These are phyloP conservation scores for Solanum chacoense DNA, from an alignment of 305 asterid species.

Conservation along the genomic window DNA sequence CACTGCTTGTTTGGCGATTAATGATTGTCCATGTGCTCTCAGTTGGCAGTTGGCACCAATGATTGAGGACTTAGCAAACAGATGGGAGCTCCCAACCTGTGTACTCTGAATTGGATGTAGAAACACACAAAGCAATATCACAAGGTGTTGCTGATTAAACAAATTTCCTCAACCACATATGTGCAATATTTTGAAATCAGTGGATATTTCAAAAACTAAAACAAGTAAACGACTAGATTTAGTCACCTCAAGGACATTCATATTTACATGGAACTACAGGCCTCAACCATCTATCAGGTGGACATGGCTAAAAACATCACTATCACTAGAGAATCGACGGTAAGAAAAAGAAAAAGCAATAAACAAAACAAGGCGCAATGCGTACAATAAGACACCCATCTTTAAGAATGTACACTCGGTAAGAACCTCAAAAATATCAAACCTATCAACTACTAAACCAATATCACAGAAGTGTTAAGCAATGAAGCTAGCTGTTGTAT, in stretches of 20 bases:
- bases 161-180: neutral
- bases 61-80: neutral
- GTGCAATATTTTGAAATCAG: neutral
- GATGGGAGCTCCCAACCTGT: neutral
- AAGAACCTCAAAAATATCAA: neutral
- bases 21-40: neutral
- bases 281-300: neutral
- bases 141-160: neutral
- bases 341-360: neutral
- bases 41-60: neutral
- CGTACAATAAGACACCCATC: neutral
- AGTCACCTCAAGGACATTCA: neutral
- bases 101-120: neutral
- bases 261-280: neutral
- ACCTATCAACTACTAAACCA: neutral
- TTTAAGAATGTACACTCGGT: neutral
- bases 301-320: neutral
- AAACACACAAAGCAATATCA: neutral
- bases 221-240: neutral
- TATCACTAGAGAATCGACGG: neutral
- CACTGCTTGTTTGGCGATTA: neutral
- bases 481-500: neutral
- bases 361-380: neutral
- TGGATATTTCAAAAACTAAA: neutral
- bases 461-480: neutral